Conservation (phyloP, 805 yeast species). For the Lachancea waltii region DNA sequence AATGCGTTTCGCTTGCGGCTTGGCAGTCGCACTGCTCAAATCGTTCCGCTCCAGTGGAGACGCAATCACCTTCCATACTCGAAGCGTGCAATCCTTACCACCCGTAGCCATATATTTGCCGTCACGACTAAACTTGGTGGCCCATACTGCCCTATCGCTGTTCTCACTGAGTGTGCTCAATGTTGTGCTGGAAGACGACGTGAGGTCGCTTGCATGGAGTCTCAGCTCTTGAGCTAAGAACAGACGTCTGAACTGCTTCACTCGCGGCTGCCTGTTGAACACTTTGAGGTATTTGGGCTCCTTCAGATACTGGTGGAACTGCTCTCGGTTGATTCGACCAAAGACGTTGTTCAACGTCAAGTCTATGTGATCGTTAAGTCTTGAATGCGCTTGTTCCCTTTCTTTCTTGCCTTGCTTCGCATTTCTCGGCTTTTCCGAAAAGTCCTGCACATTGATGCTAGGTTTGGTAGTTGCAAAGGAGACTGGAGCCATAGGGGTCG, state of each 20-base stretch:
- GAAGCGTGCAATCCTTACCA: conserved; percentile 63
- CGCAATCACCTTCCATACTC: conserved; percentile 75
- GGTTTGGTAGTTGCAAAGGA: conserved; percentile 17
- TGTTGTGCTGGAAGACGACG: conserved; percentile 8
- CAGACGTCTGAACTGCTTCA: conserved; percentile 44
- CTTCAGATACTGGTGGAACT: conserved; percentile 37
- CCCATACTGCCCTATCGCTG: conserved; percentile 51
- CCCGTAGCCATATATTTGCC: conserved; percentile 83
- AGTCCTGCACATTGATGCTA: not conserved
- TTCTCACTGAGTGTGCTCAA: conserved; percentile 8
- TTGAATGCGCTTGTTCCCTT: not conserved
- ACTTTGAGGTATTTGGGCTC: conserved; percentile 53
- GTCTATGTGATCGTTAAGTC: not conserved
- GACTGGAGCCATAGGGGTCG: conserved; percentile 24
- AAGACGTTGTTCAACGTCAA: conserved; percentile 5
- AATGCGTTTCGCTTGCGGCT: conserved; percentile 6
- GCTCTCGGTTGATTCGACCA: conserved; percentile 32
- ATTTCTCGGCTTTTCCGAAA: not conserved
- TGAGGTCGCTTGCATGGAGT: conserved; percentile 9
- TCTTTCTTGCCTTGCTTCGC: not conserved
- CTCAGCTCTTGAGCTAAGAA: conserved; percentile 62
- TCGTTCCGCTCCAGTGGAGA: conserved; percentile 63
- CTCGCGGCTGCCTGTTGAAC: conserved; percentile 40
- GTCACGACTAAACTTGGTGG: conserved; percentile 65
- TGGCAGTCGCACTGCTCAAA: conserved; percentile 16